These are phyloP conservation scores for bread wheat (Triticum aestivum) DNA, from an alignment of 176 grass and related monocot species.

Conservation along the genomic window DNA sequence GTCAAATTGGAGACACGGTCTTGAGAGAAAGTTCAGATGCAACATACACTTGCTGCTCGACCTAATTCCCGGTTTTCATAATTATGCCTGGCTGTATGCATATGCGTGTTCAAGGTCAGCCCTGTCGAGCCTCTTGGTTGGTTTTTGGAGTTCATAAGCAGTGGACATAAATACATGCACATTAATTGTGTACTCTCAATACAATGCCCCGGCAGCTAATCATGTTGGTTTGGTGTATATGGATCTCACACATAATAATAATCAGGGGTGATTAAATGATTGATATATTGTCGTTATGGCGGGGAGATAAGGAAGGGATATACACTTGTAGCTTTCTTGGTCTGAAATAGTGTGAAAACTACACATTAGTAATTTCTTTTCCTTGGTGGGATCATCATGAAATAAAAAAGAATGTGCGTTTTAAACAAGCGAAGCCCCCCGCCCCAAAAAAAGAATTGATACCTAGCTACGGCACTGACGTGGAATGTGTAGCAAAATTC, in stretches of 20 bases:
- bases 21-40: not conserved
- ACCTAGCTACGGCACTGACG: no score
- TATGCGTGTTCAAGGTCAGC: slow-evolving; percentile 5
- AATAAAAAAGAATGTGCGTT: not conserved
- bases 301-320: no score
- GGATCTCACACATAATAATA: no score
- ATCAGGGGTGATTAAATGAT: no score
- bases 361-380: not conserved
- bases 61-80: not conserved
- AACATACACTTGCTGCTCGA: not conserved
- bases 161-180: not conserved
- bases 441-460: no score
- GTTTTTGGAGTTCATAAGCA: not conserved
- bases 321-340: no score
- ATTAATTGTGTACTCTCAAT: not conserved
- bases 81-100: not conserved
- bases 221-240: not conserved
- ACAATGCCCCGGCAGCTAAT: not conserved
- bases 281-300: no score
- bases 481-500: no score
- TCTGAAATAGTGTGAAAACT: not conserved
- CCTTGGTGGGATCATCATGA: not conserved
- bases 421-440: not conserved
- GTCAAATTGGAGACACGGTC: not conserved
- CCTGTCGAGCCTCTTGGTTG: not conserved